Evolutionary conservation across 2,329 filamentous ascomycete species (phyloP).

Genomic region (Chaetomium globosum): DNA sequence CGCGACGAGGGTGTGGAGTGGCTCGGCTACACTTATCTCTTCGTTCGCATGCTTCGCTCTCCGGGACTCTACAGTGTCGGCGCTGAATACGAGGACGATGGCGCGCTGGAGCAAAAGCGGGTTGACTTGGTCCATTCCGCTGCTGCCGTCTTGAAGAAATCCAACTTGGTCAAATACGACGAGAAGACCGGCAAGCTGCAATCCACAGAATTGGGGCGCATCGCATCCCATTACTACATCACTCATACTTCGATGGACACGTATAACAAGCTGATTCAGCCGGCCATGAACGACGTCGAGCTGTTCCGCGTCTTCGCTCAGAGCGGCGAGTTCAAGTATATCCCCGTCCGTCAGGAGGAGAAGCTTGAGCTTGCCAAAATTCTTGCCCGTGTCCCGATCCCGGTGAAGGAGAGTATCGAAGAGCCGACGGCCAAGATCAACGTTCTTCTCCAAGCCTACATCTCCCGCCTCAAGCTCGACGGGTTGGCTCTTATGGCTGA

Average conservation of each 20-base stretch:
- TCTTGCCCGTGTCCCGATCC: conserved; percentile 85
- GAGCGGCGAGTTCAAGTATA: conserved; percentile 98
- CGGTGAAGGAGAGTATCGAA: conserved; percentile 96
- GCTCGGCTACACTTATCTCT: conserved; percentile 97
- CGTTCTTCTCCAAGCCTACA: conserved; percentile 92
- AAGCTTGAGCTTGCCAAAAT: conserved; percentile 95
- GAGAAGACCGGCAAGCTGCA: conserved; percentile 88
- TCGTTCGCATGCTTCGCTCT: conserved; percentile 94
- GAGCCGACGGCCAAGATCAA: conserved; percentile 98
- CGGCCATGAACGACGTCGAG: conserved; percentile 89
- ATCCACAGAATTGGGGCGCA: conserved; percentile 89
- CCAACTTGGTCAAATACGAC: conserved; percentile 90
- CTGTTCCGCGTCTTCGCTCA: conserved; percentile 95
- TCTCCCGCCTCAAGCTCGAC: conserved; percentile 90
- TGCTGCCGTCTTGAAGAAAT: conserved; percentile 81
- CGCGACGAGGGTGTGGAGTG: conserved; percentile 98
- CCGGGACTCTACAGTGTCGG: conserved; percentile 95
- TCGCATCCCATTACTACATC: conserved; percentile 98
- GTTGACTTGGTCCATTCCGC: conserved; percentile 98
- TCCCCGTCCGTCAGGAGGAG: conserved; percentile 95
- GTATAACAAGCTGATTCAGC: conserved; percentile 93
- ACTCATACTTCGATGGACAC: conserved; percentile 94
- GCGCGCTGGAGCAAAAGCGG: conserved; percentile 88
- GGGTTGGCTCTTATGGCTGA: conserved; percentile 96
- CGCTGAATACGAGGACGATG: conserved; percentile 91